phyloP scores from a whole-genome alignment of 768 basidiomycete genomes.

The Lentinula aciculospora region DNA sequence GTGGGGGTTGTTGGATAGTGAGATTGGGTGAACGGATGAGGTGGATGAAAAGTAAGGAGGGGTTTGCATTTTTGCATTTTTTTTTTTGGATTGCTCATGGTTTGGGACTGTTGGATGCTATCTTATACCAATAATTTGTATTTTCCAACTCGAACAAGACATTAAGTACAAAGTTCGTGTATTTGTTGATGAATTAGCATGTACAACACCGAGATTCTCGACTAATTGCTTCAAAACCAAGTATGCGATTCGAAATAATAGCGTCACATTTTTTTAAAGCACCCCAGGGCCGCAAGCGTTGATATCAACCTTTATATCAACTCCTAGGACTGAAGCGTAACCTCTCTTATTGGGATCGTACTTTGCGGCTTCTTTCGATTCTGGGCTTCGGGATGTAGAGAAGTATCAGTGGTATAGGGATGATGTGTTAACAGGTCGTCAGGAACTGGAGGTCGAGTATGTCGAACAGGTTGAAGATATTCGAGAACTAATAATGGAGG shows the following conservation, averaged over 20 bases:
- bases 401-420: neutral
- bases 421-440: neutral
- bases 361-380: neutral
- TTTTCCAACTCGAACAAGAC: neutral
- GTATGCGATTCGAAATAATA: too few species aligned
- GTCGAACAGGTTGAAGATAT: neutral
- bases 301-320: too few species aligned
- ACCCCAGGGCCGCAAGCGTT: too few species aligned
- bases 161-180: too few species aligned
- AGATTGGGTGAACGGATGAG: neutral
- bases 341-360: neutral
- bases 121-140: neutral
- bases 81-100: neutral
- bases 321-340: neutral
- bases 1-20: neutral
- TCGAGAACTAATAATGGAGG: neutral
- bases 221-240: too few species aligned
- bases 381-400: neutral
- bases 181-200: too few species aligned
- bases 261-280: too few species aligned
- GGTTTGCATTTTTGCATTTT: too few species aligned
- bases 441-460: neutral
- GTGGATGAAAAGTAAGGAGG: too few species aligned
- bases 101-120: neutral
- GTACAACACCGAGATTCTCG: too few species aligned